phyloP scores from a whole-genome alignment of 495 filamentous ascomycete species.

The Daldinia grandis region DNA sequence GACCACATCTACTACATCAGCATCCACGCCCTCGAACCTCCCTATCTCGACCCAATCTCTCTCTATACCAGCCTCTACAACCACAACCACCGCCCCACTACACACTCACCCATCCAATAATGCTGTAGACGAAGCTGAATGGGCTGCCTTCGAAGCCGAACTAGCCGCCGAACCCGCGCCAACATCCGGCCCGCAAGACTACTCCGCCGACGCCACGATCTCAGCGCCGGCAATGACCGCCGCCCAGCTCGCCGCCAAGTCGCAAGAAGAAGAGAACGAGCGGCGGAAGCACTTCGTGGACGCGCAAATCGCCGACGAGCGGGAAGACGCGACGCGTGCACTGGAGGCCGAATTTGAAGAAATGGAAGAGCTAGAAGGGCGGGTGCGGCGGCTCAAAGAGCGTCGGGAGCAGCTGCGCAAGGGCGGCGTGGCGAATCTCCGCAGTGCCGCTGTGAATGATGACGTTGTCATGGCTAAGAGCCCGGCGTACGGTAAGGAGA shows the following conservation, averaged over 20 bases:
- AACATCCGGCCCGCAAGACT: conserved; percentile 21
- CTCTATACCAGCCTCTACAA: conserved; percentile 16
- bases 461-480: conserved; percentile 32
- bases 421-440: background rate
- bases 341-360: conserved; percentile 92
- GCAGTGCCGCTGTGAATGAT: background rate
- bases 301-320: conserved; percentile 69
- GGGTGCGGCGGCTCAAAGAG: conserved; percentile 79
- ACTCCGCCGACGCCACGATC: conserved; percentile 66
- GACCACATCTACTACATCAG: conserved; percentile 4
- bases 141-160: conserved; percentile 92
- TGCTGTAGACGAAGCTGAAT: conserved; percentile 80
- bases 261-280: conserved; percentile 65
- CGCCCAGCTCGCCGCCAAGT: conserved; percentile 76
- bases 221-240: conserved; percentile 74
- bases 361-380: conserved; percentile 88
- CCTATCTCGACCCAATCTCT: conserved; percentile 36
- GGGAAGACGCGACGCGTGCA: conserved; percentile 82
- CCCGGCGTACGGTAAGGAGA: conserved; percentile 29
- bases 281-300: conserved; percentile 70
- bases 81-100: conserved; percentile 3
- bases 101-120: conserved; percentile 18
- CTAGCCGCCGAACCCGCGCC: conserved; percentile 62
- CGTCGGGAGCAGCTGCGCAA: conserved; percentile 59
- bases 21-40: conserved; percentile 20